Base-by-base conservation (phyloP, 257 asterid genomes). In the Prunella vulgaris region DNA sequence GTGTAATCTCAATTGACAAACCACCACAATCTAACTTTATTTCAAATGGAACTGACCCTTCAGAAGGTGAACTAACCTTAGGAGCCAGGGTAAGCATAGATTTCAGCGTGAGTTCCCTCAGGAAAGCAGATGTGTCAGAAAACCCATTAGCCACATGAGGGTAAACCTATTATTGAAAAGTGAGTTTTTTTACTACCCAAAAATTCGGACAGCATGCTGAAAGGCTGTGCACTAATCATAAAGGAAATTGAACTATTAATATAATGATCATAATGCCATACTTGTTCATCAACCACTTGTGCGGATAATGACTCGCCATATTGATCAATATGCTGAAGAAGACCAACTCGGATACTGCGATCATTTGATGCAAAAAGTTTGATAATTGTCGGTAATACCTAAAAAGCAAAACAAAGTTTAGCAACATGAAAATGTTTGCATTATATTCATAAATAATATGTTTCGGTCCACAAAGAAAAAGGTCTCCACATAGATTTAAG, bases 61-160 rank as follows among this genome's bases (percentile, higher is more conserved):
- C 37, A 46, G 61, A 58, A 61, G 66, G 77, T 48, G 60, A 44
- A 27, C 68, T 74, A 71, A 91, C 99, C 97, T 94, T 94, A 56
- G 99, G 99, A 72, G 97, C 99, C 80, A 94, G 85, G 75, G 91
- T 87, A 70, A 94, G 96, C 97, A 94, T 94, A 65, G 97, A 91
- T 80, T 91, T 94, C 64, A 94, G 93, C 0, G 99, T 94, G 84
- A 89, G 78, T 73, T 94, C 99, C 86, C 97, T 86, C 21, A 94
- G 84, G 75, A 86, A 91, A 67, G 99, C 96, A 75, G 99, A 91
- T 54, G 99, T 87, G 74, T 94, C 99, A 2, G 96, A 86, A 71
- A 94, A 94, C 58, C 99, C 99, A 66, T 89, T 94, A 65, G 99
- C 85, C 40, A 91, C 96, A 75, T 94, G 99, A 75, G 96, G 90